phyloP scores from a whole-genome alignment of 768 basidiomycete species.

The Lactarius hatsudake region DNA sequence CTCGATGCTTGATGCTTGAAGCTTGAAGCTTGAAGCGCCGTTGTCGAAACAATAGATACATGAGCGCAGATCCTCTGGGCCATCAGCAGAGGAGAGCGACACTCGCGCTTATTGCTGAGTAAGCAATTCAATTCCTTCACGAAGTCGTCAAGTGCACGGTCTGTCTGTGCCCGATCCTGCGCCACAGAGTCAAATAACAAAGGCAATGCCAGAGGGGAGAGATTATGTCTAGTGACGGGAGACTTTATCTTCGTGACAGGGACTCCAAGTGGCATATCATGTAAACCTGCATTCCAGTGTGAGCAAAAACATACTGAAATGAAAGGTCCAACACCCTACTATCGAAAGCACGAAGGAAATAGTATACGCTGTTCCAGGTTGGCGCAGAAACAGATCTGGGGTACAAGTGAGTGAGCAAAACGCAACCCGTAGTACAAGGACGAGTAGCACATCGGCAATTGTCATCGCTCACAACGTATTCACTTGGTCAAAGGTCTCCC shows the following conservation, averaged over 20 bases:
- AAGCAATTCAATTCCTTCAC: too few relatives aligned
- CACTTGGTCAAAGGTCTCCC: too few relatives aligned
- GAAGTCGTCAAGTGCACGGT: too few relatives aligned
- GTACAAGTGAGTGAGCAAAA: neutral
- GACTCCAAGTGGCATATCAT: constrained; percentile 43
- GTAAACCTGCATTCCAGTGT: constrained; percentile 42
- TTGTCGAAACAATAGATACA: too few relatives aligned
- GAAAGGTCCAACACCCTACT: constrained; percentile 34
- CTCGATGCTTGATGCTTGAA: too few relatives aligned
- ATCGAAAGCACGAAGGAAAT: constrained; percentile 54
- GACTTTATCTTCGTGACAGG: constrained; percentile 48
- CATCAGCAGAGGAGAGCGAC: too few relatives aligned
- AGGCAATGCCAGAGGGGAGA: constrained; percentile 53
- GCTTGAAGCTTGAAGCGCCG: too few relatives aligned
- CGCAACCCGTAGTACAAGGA: constrained; percentile 56
- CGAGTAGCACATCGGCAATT: too few relatives aligned
- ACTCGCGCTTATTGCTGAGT: too few relatives aligned
- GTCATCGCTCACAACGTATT: too few relatives aligned
- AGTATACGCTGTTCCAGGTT: constrained; percentile 64
- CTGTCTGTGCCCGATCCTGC: constrained; percentile 57
- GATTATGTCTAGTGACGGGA: constrained; percentile 55
- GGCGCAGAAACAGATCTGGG: constrained; percentile 55
- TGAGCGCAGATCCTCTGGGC: too few relatives aligned
- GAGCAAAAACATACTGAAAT: constrained; percentile 70
- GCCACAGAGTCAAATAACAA: constrained; percentile 64